Conservation (phyloP, 805 yeast species). For the Ogataea chonburiensis region DNA sequence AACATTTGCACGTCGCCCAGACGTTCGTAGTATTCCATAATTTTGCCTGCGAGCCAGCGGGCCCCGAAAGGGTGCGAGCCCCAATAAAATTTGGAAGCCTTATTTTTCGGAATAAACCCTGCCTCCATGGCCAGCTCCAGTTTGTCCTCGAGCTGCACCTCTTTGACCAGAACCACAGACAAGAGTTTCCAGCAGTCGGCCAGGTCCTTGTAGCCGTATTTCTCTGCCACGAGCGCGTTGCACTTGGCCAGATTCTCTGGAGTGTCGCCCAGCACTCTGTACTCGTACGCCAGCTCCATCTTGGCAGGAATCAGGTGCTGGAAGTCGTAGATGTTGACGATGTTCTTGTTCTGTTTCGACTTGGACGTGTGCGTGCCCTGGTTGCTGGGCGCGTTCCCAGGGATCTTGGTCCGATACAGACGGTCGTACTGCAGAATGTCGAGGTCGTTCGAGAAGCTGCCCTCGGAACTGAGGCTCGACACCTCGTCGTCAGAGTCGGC, state of each 20-base stretch:
- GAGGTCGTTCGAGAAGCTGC: constrained; percentile 67
- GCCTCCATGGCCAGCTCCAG: constrained; percentile 17
- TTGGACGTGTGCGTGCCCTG: constrained; percentile 29
- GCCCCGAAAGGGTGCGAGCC: constrained; percentile 79
- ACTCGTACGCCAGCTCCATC: constrained; percentile 65
- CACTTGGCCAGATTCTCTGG: constrained; percentile 65
- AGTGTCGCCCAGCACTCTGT: constrained; percentile 58
- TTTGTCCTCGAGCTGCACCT: constrained; percentile 32
- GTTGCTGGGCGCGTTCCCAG: constrained; percentile 41
- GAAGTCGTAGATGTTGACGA: constrained; percentile 66
- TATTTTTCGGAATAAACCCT: constrained; percentile 13
- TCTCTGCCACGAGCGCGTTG: constrained; percentile 69
- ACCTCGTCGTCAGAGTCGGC: constrained; percentile 28
- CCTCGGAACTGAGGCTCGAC: constrained; percentile 43
- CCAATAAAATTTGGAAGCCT: constrained; percentile 54
- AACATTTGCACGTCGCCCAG: constrained; percentile 80
- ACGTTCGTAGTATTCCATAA: constrained; percentile 63
- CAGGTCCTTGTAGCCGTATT: constrained; percentile 58
- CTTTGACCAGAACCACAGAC: constrained; percentile 45
- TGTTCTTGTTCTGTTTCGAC: constrained; percentile 40
- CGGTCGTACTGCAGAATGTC: constrained; percentile 61
- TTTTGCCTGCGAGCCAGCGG: constrained; percentile 58
- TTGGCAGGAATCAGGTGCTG: constrained; percentile 72
- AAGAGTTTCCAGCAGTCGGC: constrained; percentile 75
- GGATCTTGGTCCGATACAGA: constrained; percentile 48